Percentiles rank a stretch among this genome's conserved stretches.
These are phyloP conservation scores for Moesziomyces sp. DNA, from an alignment of 1,284 basidiomycete species.

Conservation along the genomic window DNA sequence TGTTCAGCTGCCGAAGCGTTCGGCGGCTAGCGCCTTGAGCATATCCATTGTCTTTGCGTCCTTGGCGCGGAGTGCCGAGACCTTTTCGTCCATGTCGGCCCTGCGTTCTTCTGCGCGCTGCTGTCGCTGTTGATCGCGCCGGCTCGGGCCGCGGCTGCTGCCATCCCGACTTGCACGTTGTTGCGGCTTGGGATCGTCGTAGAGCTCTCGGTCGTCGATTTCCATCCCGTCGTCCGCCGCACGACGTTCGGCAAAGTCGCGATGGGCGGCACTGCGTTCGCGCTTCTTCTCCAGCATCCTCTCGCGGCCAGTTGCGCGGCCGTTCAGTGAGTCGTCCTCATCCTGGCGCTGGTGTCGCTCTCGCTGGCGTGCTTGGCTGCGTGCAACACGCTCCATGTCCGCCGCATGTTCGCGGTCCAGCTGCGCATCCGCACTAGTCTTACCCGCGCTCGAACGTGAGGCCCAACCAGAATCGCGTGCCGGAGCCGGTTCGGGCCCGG, in stretches of 20 bases:
- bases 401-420: constrained; percentile 17
- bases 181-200: constrained; percentile 14
- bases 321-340: constrained; percentile 19
- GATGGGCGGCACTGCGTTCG: constrained; percentile 21
- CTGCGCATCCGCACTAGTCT: constrained; percentile 10
- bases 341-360: constrained; percentile 7
- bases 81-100: constrained; percentile 28
- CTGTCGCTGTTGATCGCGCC: constrained; percentile 10
- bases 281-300: constrained; percentile 40
- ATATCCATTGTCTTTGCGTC: constrained; percentile 53
- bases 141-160: no score
- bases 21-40: constrained; percentile 42
- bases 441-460: background rate
- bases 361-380: constrained; percentile 4
- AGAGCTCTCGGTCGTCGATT: constrained; percentile 37
- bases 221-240: constrained; percentile 50
- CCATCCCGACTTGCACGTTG: constrained; percentile 6
- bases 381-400: constrained; percentile 9
- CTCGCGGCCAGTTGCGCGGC: constrained; percentile 51
- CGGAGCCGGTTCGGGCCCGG: constrained; percentile 4
- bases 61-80: constrained; percentile 35
- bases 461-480: constrained; percentile 26
- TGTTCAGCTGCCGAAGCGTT: constrained; percentile 25
- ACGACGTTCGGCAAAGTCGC: constrained; percentile 46
- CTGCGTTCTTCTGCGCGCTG: constrained; percentile 17